Evolutionary conservation across 495 filamentous ascomycete species (phyloP), one percentile per base, ranked within the genome.

Genomic region (Aspergillus campestris): DNA sequence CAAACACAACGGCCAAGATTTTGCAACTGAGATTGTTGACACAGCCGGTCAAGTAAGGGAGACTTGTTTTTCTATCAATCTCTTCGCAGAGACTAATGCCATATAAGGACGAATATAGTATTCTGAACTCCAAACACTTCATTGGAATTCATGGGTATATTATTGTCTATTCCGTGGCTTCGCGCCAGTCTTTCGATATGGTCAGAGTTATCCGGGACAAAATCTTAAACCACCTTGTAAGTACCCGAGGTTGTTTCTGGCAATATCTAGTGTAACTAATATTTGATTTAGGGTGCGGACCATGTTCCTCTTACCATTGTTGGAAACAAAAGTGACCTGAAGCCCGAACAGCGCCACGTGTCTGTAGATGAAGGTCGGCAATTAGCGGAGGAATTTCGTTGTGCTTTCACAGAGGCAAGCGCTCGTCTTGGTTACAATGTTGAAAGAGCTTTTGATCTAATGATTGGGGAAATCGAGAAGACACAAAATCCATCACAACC

Each of bases 81-180:
- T 4, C 18, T 24, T 24, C 13, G 15, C 42, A 31, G 51, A 40
- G 39, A 49, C 54, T 47, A 55, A 53, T 43, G 31, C 11, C 34
- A 27, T 38, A 27, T 37, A 62, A 95, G 89, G 92, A 99, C 70
- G 94, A 98, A 65, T 97, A 98, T 69, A 91, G 85, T 59, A 96
- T 97, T 56, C 73, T 98, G 42, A 96, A 95, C 64, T 95, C 87
- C 35, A 95, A 96, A 65, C 94, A 98, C 66, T 97, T 97, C 62
- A 98, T 98, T 69, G 92, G 92, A 49, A 96, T 97, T 53, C 92
- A 98, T 77, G 92, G 92, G 33, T 98, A 98, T 70, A 90, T 98
- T 79, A 83, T 98, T 40, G 92, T 95, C 34, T 98, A 98, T 67
- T 95, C 88, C 12, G 86, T 98, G 38, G 84, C 86, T 28, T 94